A percentile compares a stretch with the other conserved stretches of the same genome.
phyloP scores from a whole-genome alignment of 179 eudicot genomes.

The Actinidia polygama region DNA sequence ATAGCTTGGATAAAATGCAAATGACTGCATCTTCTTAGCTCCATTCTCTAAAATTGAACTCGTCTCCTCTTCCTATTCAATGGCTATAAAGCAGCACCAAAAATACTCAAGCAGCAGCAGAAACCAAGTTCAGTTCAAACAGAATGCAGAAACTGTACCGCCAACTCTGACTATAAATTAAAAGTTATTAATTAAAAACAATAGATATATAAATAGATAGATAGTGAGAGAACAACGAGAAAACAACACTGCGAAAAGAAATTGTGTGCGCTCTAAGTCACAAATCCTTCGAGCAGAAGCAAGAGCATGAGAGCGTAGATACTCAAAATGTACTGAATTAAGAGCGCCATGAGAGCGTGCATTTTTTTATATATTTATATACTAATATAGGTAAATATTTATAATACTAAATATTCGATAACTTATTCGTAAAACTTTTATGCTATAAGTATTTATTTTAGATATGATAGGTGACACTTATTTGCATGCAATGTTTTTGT shows the following conservation, averaged over 20 bases:
- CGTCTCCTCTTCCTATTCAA: not conserved
- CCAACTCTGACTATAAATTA: not conserved
- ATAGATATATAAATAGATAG: not conserved
- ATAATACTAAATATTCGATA: too few species aligned
- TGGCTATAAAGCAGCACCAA: not conserved
- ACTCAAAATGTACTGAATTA: too few species aligned
- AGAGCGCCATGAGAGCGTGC: too few species aligned
- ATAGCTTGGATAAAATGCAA: conserved; percentile 61
- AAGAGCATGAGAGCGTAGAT: too few species aligned
- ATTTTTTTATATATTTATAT: too few species aligned
- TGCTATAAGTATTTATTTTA: too few species aligned
- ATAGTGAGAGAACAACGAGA: not conserved
- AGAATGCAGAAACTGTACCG: not conserved
- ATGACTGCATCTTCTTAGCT: conserved; percentile 54
- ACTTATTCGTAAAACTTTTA: too few species aligned
- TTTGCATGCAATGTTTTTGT: too few species aligned
- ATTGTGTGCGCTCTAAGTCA: not conserved
- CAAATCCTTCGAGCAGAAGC: too few species aligned
- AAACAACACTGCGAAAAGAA: not conserved
- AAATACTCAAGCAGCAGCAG: not conserved
- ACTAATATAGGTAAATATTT: too few species aligned
- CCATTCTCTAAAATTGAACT: conserved; percentile 38
- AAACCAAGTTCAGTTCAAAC: conserved; percentile 7
- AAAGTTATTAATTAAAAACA: not conserved
- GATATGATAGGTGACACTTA: too few species aligned